Evolutionary conservation across 306 rosid species (phyloP).

Genomic region (Vigna trinervia): DNA sequence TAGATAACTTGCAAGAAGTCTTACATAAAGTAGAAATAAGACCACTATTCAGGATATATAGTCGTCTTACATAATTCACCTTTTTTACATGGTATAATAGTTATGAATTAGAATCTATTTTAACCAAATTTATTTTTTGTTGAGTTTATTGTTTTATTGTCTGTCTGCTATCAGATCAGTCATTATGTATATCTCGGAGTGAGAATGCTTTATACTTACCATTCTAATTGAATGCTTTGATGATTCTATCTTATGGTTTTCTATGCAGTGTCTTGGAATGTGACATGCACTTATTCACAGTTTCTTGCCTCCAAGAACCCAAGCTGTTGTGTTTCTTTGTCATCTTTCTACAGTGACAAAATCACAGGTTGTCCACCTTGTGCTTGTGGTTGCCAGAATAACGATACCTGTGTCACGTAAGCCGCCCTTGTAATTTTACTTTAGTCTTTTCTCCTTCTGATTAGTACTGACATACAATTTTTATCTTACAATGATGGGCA

Average conservation of each 20-base stretch:
- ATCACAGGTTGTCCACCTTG: conserved; percentile 84
- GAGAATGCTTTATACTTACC: too few species aligned
- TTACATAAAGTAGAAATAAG: too few species aligned
- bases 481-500: conserved; percentile 2
- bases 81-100: too few species aligned
- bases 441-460: background rate
- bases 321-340: conserved; percentile 92
- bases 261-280: conserved; percentile 95
- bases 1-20: background rate
- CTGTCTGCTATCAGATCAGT: too few species aligned
- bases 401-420: conserved; percentile 77
- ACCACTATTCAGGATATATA: too few species aligned
- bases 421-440: conserved; percentile 34
- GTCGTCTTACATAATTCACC: too few species aligned
- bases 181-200: too few species aligned
- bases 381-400: conserved; percentile 90
- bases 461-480: conserved; percentile 15
- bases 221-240: background rate
- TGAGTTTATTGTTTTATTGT: too few species aligned
- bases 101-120: too few species aligned
- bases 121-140: too few species aligned
- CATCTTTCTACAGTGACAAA: conserved; percentile 84
- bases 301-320: conserved; percentile 89
- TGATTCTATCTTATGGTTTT: conserved; percentile 31
- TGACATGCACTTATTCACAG: conserved; percentile 91